phyloP scores from a whole-genome alignment of 257 asterid genomes.

The Pogostemon cablin region DNA sequence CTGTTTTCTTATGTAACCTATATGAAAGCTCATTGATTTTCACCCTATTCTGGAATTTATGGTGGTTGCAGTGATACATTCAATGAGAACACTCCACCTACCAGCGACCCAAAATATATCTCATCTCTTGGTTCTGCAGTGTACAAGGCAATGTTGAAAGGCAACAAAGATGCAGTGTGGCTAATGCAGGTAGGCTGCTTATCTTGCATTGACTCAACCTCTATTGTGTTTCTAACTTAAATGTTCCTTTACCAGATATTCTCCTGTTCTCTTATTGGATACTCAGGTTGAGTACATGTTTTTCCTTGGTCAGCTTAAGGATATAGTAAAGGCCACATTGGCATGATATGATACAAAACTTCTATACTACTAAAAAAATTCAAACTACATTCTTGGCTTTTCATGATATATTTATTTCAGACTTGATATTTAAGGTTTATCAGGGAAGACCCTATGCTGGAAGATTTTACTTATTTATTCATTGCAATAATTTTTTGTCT shows the following conservation, averaged over 20 bases:
- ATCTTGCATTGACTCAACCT: constrained; percentile 27
- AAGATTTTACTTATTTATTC: background rate
- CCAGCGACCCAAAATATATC: constrained; percentile 77
- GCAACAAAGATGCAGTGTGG: constrained; percentile 90
- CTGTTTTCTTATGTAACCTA: constrained; percentile 8
- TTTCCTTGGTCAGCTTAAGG: background rate
- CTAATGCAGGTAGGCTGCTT: constrained; percentile 85
- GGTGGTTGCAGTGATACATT: constrained; percentile 80
- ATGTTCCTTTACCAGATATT: background rate
- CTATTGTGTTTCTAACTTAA: background rate
- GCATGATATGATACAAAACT: background rate
- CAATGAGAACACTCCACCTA: constrained; percentile 94
- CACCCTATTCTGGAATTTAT: constrained; percentile 24
- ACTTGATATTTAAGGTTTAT: background rate
- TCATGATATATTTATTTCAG: background rate
- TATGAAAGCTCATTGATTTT: constrained; percentile 13
- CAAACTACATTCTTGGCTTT: background rate
- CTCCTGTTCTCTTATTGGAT: background rate
- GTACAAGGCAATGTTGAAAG: constrained; percentile 83
- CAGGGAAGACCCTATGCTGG: background rate
- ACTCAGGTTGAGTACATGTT: background rate
- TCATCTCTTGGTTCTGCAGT: constrained; percentile 93
- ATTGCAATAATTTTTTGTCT: background rate
- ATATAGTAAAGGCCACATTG: background rate
- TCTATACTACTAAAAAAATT: background rate